Conservation (phyloP, 345 rosid genomes). For the Schrenkiella parvula region DNA sequence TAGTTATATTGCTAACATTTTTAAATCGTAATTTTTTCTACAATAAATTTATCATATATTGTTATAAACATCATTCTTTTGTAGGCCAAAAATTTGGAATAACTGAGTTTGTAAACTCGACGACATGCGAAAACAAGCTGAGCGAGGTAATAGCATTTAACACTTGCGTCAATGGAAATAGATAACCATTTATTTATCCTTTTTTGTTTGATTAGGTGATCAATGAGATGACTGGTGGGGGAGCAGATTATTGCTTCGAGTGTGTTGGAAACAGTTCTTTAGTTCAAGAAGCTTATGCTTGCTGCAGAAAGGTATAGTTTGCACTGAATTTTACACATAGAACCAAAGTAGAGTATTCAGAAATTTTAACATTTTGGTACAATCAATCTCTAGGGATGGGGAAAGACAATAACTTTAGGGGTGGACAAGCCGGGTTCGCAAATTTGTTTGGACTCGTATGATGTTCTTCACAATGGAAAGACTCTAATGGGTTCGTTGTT, state of each 20-base stretch:
- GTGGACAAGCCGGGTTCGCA: constrained; percentile 67
- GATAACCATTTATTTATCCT: neutral
- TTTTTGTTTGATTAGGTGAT: constrained; percentile 39
- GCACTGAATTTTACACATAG: neutral
- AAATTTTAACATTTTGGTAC: neutral
- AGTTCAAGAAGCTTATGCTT: constrained; percentile 66
- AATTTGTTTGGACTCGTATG: constrained; percentile 42
- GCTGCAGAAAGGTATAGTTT: constrained; percentile 56
- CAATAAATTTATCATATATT: neutral
- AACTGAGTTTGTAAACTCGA: constrained; percentile 63
- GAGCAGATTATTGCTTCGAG: constrained; percentile 86
- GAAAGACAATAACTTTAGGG: constrained; percentile 74
- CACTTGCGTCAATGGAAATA: neutral
- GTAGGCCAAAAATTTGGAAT: constrained; percentile 70
- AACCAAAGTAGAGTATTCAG: neutral
- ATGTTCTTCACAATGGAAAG: constrained; percentile 61
- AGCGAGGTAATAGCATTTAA: constrained; percentile 47
- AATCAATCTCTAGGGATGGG: constrained; percentile 68
- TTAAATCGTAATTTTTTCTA: neutral
- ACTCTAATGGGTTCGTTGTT: constrained; percentile 56
- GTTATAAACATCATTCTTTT: neutral
- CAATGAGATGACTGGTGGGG: constrained; percentile 69
- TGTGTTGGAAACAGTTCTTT: constrained; percentile 58
- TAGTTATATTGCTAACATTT: neutral
- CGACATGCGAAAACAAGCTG: constrained; percentile 40